phyloP scores from a whole-genome alignment of 495 filamentous ascomycete genomes.

The Neurospora pannonica region DNA sequence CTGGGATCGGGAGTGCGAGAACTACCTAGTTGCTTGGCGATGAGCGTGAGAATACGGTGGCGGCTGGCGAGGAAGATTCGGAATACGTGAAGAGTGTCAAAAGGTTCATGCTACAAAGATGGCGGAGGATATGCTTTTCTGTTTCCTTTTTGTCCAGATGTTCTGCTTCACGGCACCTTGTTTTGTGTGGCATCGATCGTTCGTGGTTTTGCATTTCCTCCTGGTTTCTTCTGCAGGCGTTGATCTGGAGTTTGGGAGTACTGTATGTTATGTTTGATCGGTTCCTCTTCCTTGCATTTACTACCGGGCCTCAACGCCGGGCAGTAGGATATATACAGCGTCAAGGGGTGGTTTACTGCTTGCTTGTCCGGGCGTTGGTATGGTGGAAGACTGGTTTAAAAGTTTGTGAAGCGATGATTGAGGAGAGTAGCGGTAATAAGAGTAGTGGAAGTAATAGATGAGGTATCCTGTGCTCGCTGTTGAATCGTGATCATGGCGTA shows the following conservation, averaged over 20 bases:
- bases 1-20: background rate
- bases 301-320: background rate
- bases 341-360: background rate
- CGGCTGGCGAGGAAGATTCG: background rate
- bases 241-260: background rate
- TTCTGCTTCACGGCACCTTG: background rate
- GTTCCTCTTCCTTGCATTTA: background rate
- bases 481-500: background rate
- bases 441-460: background rate
- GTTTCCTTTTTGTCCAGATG: background rate
- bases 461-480: background rate
- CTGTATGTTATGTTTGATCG: background rate
- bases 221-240: background rate
- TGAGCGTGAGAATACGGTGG: background rate
- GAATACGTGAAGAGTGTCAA: background rate
- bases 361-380: background rate
- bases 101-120: background rate
- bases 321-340: background rate
- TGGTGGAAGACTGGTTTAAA: background rate
- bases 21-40: background rate
- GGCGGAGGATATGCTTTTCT: background rate
- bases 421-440: background rate
- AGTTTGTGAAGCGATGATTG: background rate
- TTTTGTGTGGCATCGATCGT: background rate
- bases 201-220: background rate